Base-by-base conservation (phyloP, 1,139 yeast genomes). In the Martiniozyma asiatica region DNA sequence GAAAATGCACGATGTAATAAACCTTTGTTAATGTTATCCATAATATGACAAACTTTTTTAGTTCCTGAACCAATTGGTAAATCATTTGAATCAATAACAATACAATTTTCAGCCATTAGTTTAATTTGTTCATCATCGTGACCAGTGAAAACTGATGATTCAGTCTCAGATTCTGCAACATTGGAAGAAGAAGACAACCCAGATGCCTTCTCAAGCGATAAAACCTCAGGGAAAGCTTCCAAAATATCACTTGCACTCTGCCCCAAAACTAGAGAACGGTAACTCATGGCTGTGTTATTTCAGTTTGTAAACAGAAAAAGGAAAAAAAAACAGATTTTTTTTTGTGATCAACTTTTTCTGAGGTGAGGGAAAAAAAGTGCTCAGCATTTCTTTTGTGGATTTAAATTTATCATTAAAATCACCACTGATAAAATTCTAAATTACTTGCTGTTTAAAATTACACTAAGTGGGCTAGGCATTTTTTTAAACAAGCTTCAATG, bases 41-140 rank as follows among this genome's bases (percentile, higher is more conserved):
- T 82, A 34, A 89, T 58, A 51, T 89, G 99, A 48, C 95, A 85
- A 33, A 82, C 59, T 56, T 87, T 92, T 58, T 89, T 89, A 36
- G 96, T 81, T 11, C 92, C 97, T 3, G 94, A 87, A 16, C 96
- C 98, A 30, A 85, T 62, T 8, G 96, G 94, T 32, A 52, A 59
- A 53, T 89, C 98, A 46, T 85, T 59, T 61, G 80, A 76, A 55
- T 89, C 95, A 41, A 87, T 64, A 4, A 89, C 94, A 41, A 89
- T 85, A 57, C 99, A 89, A 41, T 87, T 75, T 56, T 89, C 99
- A 45, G 85, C 94, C 99, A 92, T 89, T 42, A 89, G 65, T 48
- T 74, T 70, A 55, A 89, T 84, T 57, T 89, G 99, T 53, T 87
- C 97, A 48, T 77, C 79, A 52, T 89, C 95, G 45, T 85, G 93